Conservation (phyloP, 257 asterid genomes). For the Dorcoceras hygrometricum region DNA sequence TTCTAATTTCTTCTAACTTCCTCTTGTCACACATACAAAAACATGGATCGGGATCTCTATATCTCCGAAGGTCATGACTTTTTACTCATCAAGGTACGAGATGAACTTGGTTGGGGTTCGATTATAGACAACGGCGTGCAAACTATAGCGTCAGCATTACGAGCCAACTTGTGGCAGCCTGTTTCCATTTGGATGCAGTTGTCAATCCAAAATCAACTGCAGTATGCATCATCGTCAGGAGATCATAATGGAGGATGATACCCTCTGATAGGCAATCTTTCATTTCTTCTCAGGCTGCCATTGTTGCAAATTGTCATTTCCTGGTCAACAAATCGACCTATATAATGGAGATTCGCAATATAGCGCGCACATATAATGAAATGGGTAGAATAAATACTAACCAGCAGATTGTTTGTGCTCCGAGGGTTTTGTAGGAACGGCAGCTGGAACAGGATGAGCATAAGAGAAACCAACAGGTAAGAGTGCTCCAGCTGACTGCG, state of each 20-base stretch:
- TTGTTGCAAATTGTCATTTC: slow-evolving; percentile 72
- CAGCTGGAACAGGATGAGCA: slow-evolving; percentile 63
- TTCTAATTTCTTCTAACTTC: slow-evolving; percentile 26
- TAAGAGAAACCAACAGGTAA: slow-evolving; percentile 68
- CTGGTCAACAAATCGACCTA: slow-evolving; percentile 49
- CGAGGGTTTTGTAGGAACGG: slow-evolving; percentile 66
- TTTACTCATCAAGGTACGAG: slow-evolving; percentile 22
- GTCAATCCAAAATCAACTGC: background rate
- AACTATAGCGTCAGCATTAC: slow-evolving; percentile 17
- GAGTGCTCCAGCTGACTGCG: slow-evolving; percentile 48
- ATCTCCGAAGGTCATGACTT: background rate
- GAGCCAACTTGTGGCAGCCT: slow-evolving; percentile 18
- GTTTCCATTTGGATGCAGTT: background rate
- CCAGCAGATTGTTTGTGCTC: slow-evolving; percentile 93
- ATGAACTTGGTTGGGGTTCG: slow-evolving; percentile 18
- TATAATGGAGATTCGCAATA: slow-evolving; percentile 5
- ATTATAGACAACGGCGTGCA: slow-evolving; percentile 17
- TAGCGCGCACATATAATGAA: background rate
- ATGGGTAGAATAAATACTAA: slow-evolving; percentile 30
- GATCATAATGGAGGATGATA: background rate
- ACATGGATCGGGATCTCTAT: slow-evolving; percentile 23
- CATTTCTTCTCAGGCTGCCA: slow-evolving; percentile 99
- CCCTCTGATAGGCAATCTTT: slow-evolving; percentile 20
- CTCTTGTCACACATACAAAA: slow-evolving; percentile 31
- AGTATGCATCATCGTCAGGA: background rate